Base-by-base conservation (phyloP, 2,329 filamentous ascomycete genomes). In the Scedosporium aurantiacum region DNA sequence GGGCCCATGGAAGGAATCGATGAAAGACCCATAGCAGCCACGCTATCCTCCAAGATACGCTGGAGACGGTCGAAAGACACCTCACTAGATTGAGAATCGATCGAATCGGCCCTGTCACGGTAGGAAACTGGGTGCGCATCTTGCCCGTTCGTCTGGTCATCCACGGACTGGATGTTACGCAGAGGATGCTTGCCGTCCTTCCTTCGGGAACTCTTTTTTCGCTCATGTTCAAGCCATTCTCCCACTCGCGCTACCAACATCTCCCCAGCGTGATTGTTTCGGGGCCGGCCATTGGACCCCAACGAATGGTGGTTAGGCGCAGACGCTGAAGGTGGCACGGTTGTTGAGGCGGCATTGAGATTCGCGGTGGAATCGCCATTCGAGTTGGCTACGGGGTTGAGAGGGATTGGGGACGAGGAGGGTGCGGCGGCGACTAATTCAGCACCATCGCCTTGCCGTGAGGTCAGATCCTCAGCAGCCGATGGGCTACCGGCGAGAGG, bases 201-300 rank as follows among this genome's bases (percentile, higher is more conserved):
- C 69, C 80, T 84, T 58, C 79, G 79, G 8, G 78, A 73, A 45
- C 81, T 80, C 67, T 85, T 84, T 37, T 79, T 75, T 69, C 87
- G 88, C 74, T 97, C 91, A 58, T 87, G 83, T 67, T 92, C 85
- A 45, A 97, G 76, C 93, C 93, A 97, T 65, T 90, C 85, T 27
- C 83, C 81, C 14, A 97, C 85, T 69, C 95, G 90, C 21, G 85
- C 80, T 28, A 94, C 74, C 6, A 95, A 73, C 65, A 79, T 82
- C 66, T 85, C 78, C 60, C 78, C 78, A 47, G 70, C 67, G 60
- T 72, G 68, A 58, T 77, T 72, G 61, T 78, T 75, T 60, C 72
- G 64, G n/a, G 66, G 71, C 8, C 71, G 70, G 37, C 66, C 63
- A 27, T 65, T 23, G 37, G 58, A 55, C 5, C 40, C 58, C 28